These are phyloP conservation scores for Colletotrichum coccodes DNA, from an alignment of 2,329 filamentous ascomycete species.

Conservation along the genomic window DNA sequence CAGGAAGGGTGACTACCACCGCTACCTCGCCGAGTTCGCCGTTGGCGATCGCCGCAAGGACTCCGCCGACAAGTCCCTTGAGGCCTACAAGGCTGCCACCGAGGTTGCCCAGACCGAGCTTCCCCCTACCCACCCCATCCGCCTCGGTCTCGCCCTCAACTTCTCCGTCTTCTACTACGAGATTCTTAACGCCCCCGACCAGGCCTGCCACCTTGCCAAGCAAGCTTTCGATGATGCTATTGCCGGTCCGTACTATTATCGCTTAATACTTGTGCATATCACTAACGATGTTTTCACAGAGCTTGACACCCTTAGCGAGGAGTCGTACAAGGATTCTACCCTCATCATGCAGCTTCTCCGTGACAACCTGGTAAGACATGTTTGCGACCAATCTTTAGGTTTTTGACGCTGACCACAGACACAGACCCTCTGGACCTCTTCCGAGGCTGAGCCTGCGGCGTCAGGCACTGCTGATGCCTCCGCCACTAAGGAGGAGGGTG, in stretches of 20 bases:
- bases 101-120: slow-evolving; percentile 91
- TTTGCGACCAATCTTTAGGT: neutral
- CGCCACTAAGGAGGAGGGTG: slow-evolving; percentile 48
- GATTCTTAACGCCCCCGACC: slow-evolving; percentile 98
- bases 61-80: slow-evolving; percentile 91
- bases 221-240: slow-evolving; percentile 97
- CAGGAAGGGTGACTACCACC: slow-evolving; percentile 99
- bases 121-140: slow-evolving; percentile 91
- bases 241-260: slow-evolving; percentile 64
- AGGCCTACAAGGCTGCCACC: slow-evolving; percentile 95
- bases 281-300: slow-evolving; percentile 62
- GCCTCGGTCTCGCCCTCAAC: slow-evolving; percentile 91
- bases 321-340: slow-evolving; percentile 99
- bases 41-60: slow-evolving; percentile 94
- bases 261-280: neutral
- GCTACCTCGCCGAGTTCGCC: slow-evolving; percentile 97
- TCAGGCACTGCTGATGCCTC: slow-evolving; percentile 64
- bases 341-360: slow-evolving; percentile 99
- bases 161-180: slow-evolving; percentile 99
- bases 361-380: slow-evolving; percentile 84
- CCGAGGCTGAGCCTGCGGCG: slow-evolving; percentile 87
- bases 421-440: slow-evolving; percentile 98
- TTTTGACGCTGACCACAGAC: slow-evolving; percentile 40
- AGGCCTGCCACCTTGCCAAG: slow-evolving; percentile 97
- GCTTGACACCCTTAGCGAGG: slow-evolving; percentile 95